Conservation (phyloP, 2,329 filamentous ascomycete genomes). For the Eutypella sp. region DNA sequence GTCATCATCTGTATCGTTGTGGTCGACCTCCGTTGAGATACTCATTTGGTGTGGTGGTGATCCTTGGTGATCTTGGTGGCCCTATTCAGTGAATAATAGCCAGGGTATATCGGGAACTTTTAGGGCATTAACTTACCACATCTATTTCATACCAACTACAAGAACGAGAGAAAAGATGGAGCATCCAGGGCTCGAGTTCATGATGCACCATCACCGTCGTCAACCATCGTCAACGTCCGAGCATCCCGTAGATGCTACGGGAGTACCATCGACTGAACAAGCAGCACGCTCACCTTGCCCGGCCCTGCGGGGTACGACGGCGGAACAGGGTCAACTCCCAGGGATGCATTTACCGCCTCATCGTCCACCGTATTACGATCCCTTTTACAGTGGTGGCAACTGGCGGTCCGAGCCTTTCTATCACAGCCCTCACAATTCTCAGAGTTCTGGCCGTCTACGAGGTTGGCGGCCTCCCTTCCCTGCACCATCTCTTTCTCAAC, state of each 20-base stretch:
- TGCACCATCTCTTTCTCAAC: constrained; percentile 1
- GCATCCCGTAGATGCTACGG: constrained; percentile 7
- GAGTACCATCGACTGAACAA: constrained; percentile 15
- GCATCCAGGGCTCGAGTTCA: constrained; percentile 24
- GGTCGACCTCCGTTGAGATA: no score
- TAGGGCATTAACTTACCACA: not conserved
- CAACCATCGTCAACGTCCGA: no score
- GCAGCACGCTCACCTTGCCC: constrained; percentile 21
- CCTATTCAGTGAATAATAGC: not conserved
- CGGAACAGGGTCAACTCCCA: constrained; percentile 19
- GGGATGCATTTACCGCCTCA: constrained; percentile 11
- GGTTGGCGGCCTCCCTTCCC: constrained; percentile 3
- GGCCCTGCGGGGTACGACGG: constrained; percentile 20
- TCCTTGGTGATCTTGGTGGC: not conserved
- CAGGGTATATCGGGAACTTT: not conserved
- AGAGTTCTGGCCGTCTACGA: not conserved
- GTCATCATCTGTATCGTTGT: no score
- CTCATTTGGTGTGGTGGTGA: no score
- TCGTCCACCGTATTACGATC: constrained; percentile 18
- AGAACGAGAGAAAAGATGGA: constrained; percentile 14
- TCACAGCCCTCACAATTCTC: not conserved
- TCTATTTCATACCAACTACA: not conserved
- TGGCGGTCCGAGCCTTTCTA: constrained; percentile 3
- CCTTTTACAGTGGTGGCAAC: constrained; percentile 11
- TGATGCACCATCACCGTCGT: constrained; percentile 21